These are phyloP conservation scores for Jaminaea rosea DNA, from an alignment of 1,284 basidiomycete species.

Conservation along the genomic window DNA sequence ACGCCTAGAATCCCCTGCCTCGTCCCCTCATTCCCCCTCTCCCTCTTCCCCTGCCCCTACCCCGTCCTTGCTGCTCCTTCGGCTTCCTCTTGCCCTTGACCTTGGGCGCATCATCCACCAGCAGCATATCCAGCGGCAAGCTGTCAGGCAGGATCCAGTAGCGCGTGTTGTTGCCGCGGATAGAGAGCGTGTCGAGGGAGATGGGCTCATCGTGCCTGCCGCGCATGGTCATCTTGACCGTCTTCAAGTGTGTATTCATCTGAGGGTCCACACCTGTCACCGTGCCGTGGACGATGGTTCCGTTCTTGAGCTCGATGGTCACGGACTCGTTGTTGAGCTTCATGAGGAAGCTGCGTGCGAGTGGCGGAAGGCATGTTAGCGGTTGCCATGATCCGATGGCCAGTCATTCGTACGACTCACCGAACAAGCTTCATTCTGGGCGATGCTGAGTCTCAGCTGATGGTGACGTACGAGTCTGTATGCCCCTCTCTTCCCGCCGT, in stretches of 20 bases:
- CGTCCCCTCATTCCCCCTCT: conserved; percentile 22
- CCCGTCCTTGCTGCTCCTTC: conserved; percentile 10
- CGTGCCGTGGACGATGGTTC: conserved; percentile 87
- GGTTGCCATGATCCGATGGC: not conserved
- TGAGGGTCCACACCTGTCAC: conserved; percentile 68
- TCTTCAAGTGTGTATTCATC: conserved; percentile 95
- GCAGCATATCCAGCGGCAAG: conserved; percentile 84
- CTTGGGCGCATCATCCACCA: conserved; percentile 95
- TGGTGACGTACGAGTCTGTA: no score
- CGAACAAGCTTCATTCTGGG: conserved; percentile 46
- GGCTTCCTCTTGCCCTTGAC: conserved; percentile 58
- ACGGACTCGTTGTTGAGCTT: conserved; percentile 99
- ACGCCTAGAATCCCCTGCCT: conserved; percentile 12
- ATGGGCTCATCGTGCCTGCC: conserved; percentile 74
- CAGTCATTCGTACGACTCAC: conserved; percentile 14
- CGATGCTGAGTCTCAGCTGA: no score
- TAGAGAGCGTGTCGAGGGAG: conserved; percentile 51
- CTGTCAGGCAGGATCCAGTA: conserved; percentile 95
- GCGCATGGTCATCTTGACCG: conserved; percentile 85
- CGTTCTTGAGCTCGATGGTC: conserved; percentile 96
- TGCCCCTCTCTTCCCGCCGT: no score
- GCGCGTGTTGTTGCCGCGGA: conserved; percentile 53
- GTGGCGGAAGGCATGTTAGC: not conserved
- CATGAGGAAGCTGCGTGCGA: conserved; percentile 75
- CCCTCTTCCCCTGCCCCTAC: conserved; percentile 19